Evolutionary conservation across 805 yeast genomes (phyloP), one percentile per base, ranked within the genome.

Genomic region (Suhomyces tanzawaensis): DNA sequence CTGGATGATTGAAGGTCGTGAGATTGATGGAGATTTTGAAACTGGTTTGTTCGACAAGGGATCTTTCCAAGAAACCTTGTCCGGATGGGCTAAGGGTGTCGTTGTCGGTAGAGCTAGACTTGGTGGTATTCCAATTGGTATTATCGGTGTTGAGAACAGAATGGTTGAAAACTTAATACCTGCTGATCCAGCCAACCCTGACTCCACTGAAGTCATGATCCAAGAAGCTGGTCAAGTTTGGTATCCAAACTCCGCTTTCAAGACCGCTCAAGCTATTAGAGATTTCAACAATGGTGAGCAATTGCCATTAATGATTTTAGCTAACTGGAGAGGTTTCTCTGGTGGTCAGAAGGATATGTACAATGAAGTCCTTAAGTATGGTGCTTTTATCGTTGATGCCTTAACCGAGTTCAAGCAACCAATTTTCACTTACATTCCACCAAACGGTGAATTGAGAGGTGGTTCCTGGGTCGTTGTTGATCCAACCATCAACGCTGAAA

Each of bases 291-390:
- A 88, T 60, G 99, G 99, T 75, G 99, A 93, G 68, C 91, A 90
- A 67, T 76, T 93, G 58, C 99, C 99, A 47, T 75, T 93, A 65
- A 86, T 93, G 95, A 88, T 93, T 50, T 72, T 93, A 53, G 99
- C 99, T 43, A 93, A 93, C 79, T 93, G 99, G 99, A 86, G 99
- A 81, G 99, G 99, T 58, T 93, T 93, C 81, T 88, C 97, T 51
- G 99, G 99, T 74, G 99, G 99, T 64, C 99, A 93, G 75, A 86
- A 97, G 62, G 99, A 93, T 67, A 93, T 93, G 99, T 95, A 85
- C 77, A 88, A 90, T 57, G 99, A 93, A 72, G 95, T 93, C 30
- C 81, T 93, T 71, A 93, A 93, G 67, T 93, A 86, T 61, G 99
- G 99, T 61, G 81, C 98, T 3, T 88, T 76, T 66, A 93, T 93